Evolutionary conservation across 305 asterid species (phyloP), one percentile per base, ranked within the genome.

Genomic region (Plantago lanceolata): DNA sequence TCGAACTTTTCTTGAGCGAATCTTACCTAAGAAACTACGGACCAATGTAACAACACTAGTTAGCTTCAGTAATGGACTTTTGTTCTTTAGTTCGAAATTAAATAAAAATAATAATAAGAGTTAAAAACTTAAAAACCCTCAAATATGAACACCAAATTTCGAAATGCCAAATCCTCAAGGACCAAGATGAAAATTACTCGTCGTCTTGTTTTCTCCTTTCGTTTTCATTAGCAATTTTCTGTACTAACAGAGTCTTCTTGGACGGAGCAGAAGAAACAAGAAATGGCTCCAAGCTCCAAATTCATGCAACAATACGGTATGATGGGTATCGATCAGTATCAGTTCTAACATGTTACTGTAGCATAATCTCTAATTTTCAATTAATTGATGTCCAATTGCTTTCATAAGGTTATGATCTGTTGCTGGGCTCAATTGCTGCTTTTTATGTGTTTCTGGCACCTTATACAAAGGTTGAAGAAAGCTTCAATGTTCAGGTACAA

Each of bases 401-500:
- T 4, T 50, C 5, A 48, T 70, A 51, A 93, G 99, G 99, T 35
- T 87, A 85, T 66, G 99, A 93, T 72, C 72, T 93, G 82, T 72
- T 93, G 72, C 74, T 89, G 84, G 97, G 92, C 45, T 67, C 86
- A 50, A 80, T 93, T 72, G 90, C 96, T 67, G 90, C 94, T 16
- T 81, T 93, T 70, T 93, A 89, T 70, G 87, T 89, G 31, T 81
- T 89, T 75, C 79, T 83, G 95, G 87, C 73, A 57, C 97, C 99
- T 37, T 93, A 85, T 73, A 93, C 99, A 3, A 93, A 93, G 80
- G 99, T 93, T 33, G 99, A 89, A 81, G 99, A 93, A 71, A 93
- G 99, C 83, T 93, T 89, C 86, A 93, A 89, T 73, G 74, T 93
- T 71, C 99, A 89, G 97, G 99, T 89, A 20, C 58, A 50, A 45